Conservation (phyloP, 495 filamentous ascomycete species). For the Xylaria telfairii region DNA sequence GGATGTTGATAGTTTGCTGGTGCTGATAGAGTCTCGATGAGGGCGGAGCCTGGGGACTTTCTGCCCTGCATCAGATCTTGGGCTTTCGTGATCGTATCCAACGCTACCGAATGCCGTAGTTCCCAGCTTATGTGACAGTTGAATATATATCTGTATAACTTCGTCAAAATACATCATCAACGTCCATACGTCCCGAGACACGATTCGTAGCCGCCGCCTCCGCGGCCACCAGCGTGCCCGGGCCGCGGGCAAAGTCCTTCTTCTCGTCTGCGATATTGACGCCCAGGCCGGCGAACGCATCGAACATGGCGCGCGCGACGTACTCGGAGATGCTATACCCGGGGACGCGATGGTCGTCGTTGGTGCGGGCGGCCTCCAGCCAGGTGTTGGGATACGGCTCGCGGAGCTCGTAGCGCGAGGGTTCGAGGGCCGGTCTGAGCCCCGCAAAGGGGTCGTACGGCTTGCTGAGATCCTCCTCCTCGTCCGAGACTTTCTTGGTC, state of each 20-base stretch:
- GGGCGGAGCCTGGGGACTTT: not conserved
- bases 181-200: conserved; percentile 43
- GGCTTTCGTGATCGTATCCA: not conserved
- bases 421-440: conserved; percentile 68
- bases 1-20: not conserved
- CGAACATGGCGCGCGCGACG: conserved; percentile 76
- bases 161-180: conserved; percentile 51
- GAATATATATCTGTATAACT: too few relatives aligned
- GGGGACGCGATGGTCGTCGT: conserved; percentile 69
- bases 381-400: conserved; percentile 63
- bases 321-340: conserved; percentile 86
- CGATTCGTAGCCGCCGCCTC: conserved; percentile 44
- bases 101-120: not conserved
- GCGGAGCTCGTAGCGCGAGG: conserved; percentile 71
- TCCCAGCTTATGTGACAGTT: not conserved
- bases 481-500: conserved; percentile 52
- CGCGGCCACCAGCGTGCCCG: conserved; percentile 42
- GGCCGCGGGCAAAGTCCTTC: conserved; percentile 39
- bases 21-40: not conserved
- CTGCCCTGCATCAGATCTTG: not conserved
- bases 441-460: conserved; percentile 92
- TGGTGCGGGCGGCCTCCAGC: conserved; percentile 66
- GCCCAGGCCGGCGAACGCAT: conserved; percentile 88
- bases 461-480: conserved; percentile 46
- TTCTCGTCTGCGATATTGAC: conserved; percentile 83